Conservation (phyloP, 2,329 filamentous ascomycete species). For the Alternaria infectoria region DNA sequence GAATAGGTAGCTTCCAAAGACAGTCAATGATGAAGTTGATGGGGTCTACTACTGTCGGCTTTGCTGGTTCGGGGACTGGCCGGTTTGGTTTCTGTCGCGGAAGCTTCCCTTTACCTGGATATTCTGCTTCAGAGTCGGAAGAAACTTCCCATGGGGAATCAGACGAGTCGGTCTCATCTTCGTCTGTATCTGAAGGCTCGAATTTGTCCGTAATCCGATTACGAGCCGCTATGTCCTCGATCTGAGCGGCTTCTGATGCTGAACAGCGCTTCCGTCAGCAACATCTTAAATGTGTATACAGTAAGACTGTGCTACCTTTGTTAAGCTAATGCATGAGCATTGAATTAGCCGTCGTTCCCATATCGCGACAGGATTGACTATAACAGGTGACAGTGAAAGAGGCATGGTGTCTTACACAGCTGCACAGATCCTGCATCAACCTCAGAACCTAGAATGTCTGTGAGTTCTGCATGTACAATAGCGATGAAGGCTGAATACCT, state of each 20-base stretch:
- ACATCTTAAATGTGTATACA: rapidly evolving
- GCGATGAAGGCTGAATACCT: background rate
- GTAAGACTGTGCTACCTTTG: background rate
- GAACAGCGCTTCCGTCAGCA: background rate
- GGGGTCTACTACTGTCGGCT: background rate
- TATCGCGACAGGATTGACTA: too few species aligned
- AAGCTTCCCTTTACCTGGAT: background rate
- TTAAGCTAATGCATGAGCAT: background rate
- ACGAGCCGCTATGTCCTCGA: background rate
- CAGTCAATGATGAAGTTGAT: background rate
- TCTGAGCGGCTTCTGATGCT: background rate
- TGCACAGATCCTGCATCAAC: background rate
- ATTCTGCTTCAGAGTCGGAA: background rate
- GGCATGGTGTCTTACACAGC: background rate
- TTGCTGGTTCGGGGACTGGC: too few species aligned
- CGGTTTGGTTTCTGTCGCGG: background rate
- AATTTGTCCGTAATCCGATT: background rate
- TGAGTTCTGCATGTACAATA: background rate
- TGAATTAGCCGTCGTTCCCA: too few species aligned
- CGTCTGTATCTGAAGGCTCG: background rate
- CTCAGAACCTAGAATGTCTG: background rate
- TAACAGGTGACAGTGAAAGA: too few species aligned
- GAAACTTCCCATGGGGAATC: background rate
- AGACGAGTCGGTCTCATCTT: background rate
- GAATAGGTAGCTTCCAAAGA: background rate